Evolutionary conservation across 768 basidiomycete species (phyloP), one percentile per base, ranked within the genome.

Genomic region (Saitozyma podzolica): DNA sequence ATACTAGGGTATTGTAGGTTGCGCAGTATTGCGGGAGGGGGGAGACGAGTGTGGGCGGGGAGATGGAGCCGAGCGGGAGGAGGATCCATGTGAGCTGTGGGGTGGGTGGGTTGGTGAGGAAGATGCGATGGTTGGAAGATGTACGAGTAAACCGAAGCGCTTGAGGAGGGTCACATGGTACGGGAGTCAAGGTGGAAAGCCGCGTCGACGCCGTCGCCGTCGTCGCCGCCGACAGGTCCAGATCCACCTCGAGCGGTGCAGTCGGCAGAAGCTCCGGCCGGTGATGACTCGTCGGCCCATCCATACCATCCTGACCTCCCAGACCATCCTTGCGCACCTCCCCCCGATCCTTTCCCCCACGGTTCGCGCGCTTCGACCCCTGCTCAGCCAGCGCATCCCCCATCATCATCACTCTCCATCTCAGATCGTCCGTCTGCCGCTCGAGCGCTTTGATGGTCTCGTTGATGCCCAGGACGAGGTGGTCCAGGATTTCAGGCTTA

Each of bases 391-490:
- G 51, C 5, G 59, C 58, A 49, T 72, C 73, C 4, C 64, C 66
- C 50, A 73, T 67, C 39, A 63, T 56, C 55, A 71, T 54, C 9
- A 77, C 54, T 13, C 68, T 60, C 49, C 71, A 50, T 40, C 66
- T 67, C 11, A 79, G 62, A 9, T 65, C 63, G 20, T 66, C 63
- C n/a, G 67, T 77, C 20, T 70, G 65, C 29, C 57, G 40, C 63
- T 79, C 78, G 41, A 79, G 59, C 1, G 62, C 48, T 56, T 77
- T 79, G 69, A 75, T 70, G 41, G 63, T 65, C 56, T 79, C 78
- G 63, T 77, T 79, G 66, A 76, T 76, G 8, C 78, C 78, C 42
- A 77, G 50, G 0, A 75, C 67, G n/a, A 77, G 53, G 50, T 73
- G 65, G 8, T 66, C 37, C 2, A 79, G 67, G 11, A 75, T 62